Evolutionary conservation across 2,329 filamentous ascomycete genomes (phyloP).

Genomic region (Cryphonectria nitschkei): DNA sequence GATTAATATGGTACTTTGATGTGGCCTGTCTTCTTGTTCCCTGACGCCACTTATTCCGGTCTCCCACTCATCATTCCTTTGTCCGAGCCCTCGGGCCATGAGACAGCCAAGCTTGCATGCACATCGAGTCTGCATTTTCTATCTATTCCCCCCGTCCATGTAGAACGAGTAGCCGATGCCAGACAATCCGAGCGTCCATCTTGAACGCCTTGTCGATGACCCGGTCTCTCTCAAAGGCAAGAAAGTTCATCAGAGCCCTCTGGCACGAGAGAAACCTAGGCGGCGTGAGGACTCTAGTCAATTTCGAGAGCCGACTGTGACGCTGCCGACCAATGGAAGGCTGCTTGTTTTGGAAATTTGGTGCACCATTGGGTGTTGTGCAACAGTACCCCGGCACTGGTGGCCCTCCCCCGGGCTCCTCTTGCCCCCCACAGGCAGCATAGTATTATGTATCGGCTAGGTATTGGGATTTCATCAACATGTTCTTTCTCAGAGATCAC

Average conservation of each 20-base stretch:
- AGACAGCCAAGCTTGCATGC: neutral
- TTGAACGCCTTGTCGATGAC: neutral
- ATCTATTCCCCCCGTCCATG: neutral
- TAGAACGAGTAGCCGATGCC: neutral
- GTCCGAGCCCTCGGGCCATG: neutral
- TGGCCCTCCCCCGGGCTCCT: neutral
- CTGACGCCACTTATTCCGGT: neutral
- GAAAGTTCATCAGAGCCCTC: neutral
- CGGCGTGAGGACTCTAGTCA: neutral
- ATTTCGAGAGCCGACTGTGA: neutral
- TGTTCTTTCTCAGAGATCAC: neutral
- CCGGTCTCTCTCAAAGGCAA: neutral
- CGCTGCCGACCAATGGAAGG: neutral
- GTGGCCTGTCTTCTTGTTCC: neutral
- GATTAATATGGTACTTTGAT: neutral
- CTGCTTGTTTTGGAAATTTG: neutral
- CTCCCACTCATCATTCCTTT: neutral
- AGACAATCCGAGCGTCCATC: neutral
- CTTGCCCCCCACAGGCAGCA: no score
- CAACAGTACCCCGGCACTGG: constrained; percentile 13
- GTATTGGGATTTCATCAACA: constrained; percentile 9
- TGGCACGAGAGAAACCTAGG: neutral
- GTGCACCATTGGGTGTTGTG: neutral
- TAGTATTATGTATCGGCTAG: neutral
- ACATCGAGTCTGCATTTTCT: neutral